These are phyloP conservation scores for Vitis rupestris DNA, from an alignment of 164 flowering plant genomes.

Conservation along the genomic window DNA sequence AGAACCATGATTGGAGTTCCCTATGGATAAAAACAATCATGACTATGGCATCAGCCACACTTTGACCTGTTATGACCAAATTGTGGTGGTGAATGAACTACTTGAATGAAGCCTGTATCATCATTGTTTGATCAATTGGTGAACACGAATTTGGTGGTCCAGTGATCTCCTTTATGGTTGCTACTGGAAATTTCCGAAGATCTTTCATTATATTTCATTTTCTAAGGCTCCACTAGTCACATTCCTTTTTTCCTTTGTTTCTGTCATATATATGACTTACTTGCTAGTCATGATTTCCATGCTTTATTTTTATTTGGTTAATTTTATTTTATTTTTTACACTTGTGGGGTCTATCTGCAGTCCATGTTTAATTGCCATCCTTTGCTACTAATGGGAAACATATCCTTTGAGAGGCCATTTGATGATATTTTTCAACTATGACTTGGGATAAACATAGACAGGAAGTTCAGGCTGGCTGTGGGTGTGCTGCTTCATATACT, in stretches of 20 bases:
- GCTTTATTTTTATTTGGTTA: too few species aligned
- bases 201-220: not conserved
- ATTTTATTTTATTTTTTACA: too few species aligned
- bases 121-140: not conserved
- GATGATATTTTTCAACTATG: not conserved
- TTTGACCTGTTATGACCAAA: constrained; percentile 5
- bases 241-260: too few species aligned
- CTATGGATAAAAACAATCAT: not conserved
- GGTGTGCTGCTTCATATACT: too few species aligned
- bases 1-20: constrained; percentile 2
- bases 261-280: too few species aligned
- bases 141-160: not conserved
- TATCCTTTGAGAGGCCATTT: not conserved
- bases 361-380: too few species aligned
- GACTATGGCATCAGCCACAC: not conserved
- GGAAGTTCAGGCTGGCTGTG: not conserved
- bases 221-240: not conserved
- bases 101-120: constrained; percentile 6
- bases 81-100: not conserved
- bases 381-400: too few species aligned
- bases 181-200: not conserved
- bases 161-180: not conserved
- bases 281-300: too few species aligned
- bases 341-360: too few species aligned
- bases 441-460: not conserved